phyloP scores from a whole-genome alignment of 2,329 filamentous ascomycete species.

The Microcera coccophila region DNA sequence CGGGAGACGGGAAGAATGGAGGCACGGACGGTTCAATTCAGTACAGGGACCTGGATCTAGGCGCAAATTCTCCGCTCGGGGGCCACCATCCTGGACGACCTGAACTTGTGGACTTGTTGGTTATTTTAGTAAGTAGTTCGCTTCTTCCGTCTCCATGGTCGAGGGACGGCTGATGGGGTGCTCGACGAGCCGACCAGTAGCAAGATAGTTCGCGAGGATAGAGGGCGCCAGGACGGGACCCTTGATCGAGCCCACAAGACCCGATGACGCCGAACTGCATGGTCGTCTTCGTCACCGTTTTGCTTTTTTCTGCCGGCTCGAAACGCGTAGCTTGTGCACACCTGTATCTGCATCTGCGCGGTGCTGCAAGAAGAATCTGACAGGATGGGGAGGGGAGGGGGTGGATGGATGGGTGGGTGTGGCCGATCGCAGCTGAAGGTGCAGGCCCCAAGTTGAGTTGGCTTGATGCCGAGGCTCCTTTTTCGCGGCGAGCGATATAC shows the following conservation, averaged over 20 bases:
- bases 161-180: background rate
- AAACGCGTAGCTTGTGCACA: too few species aligned
- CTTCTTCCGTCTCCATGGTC: background rate
- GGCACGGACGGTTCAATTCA: too few species aligned
- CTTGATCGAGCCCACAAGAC: background rate
- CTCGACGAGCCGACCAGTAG: background rate
- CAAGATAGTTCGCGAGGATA: background rate
- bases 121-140: background rate
- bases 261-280: background rate
- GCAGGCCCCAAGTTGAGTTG: too few species aligned
- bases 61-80: background rate
- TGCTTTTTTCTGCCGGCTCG: too few species aligned
- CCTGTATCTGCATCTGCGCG: background rate
- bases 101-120: background rate
- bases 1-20: too few species aligned
- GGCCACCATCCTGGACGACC: conserved; percentile 1
- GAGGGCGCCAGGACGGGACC: background rate
- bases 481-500: too few species aligned
- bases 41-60: background rate
- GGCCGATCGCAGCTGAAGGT: background rate
- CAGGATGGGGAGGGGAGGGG: background rate
- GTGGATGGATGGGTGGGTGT: too few species aligned
- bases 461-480: too few species aligned
- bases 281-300: background rate
- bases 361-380: background rate